These are phyloP conservation scores for Cochlearia excelsa DNA, from an alignment of 345 rosid species.

Conservation along the genomic window DNA sequence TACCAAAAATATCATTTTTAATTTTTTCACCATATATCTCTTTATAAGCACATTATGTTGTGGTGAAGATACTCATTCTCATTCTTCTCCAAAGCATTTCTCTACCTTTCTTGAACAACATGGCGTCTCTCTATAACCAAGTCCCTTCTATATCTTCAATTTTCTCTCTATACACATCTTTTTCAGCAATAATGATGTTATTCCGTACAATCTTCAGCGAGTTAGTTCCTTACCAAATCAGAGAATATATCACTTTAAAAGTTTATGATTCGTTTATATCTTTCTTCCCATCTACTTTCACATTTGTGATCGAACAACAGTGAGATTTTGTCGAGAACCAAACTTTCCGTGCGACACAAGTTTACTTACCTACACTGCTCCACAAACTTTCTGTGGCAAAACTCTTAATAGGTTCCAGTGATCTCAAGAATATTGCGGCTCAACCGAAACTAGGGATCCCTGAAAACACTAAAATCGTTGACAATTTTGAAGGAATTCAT, in stretches of 20 bases:
- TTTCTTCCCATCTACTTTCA: constrained; percentile 27
- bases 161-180: constrained; percentile 33
- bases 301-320: constrained; percentile 31
- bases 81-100: too few relatives aligned
- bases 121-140: constrained; percentile 28
- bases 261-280: constrained; percentile 15
- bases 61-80: too few relatives aligned
- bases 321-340: constrained; percentile 30
- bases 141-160: constrained; percentile 29
- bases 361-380: constrained; percentile 30
- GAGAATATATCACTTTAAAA: constrained; percentile 20
- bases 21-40: too few relatives aligned
- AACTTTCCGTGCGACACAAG: constrained; percentile 33
- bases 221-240: constrained; percentile 22
- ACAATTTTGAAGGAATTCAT: constrained; percentile 31
- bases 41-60: too few relatives aligned
- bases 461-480: constrained; percentile 27
- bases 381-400: constrained; percentile 24
- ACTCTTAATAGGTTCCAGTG: constrained; percentile 28
- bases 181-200: constrained; percentile 33
- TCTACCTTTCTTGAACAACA: background rate
- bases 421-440: constrained; percentile 31
- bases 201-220: constrained; percentile 32
- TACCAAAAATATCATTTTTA: too few relatives aligned
- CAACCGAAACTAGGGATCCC: constrained; percentile 28